Evolutionary conservation across 106 monocot species (phyloP).

Genomic region (Ottelia alismoides): DNA sequence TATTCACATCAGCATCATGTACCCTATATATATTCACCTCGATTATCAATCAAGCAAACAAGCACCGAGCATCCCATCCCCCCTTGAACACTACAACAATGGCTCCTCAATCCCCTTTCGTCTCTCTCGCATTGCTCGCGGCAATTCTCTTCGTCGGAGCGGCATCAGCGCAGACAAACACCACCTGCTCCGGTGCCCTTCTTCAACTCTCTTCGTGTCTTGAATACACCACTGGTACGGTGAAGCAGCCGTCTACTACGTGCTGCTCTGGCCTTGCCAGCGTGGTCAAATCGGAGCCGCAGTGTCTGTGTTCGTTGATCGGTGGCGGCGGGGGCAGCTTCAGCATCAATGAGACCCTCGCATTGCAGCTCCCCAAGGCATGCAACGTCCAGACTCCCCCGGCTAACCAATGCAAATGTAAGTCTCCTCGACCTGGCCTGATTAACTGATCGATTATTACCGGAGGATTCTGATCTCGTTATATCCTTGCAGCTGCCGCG

Average conservation of each 20-base stretch:
- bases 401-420: not conserved
- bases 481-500: too few relatives aligned
- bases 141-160: too few relatives aligned
- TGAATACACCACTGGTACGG: not conserved
- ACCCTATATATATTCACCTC: too few relatives aligned
- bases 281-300: not conserved
- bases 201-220: not conserved
- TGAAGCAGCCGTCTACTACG: not conserved
- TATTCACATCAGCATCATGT: too few relatives aligned
- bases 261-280: not conserved
- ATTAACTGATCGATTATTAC: too few relatives aligned
- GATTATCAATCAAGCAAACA: too few relatives aligned
- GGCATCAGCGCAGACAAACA: not conserved
- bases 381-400: slow-evolving; percentile 2
- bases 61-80: too few relatives aligned
- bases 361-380: not conserved
- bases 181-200: not conserved
- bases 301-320: not conserved
- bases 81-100: too few relatives aligned
- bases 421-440: too few relatives aligned
- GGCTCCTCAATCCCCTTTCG: too few relatives aligned
- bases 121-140: too few relatives aligned
- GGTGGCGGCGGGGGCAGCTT: not conserved
- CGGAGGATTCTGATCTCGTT: too few relatives aligned
- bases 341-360: slow-evolving; percentile 1